Conservation (phyloP, 129 eudicot genomes). For the Helianthus annuus region DNA sequence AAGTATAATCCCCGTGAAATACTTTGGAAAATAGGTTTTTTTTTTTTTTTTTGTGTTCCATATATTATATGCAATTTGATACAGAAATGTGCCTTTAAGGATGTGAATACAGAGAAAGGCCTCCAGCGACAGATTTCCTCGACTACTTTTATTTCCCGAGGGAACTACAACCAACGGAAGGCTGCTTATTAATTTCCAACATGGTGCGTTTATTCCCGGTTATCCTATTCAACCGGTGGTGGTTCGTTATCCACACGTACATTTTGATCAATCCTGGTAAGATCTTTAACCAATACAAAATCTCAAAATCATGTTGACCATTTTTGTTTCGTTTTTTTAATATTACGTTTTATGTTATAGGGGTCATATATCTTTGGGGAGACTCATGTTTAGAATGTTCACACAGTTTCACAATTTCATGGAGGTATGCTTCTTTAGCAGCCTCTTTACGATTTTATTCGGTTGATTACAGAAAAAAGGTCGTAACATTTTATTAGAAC, state of each 20-base stretch:
- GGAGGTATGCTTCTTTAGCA: slow-evolving; percentile 66
- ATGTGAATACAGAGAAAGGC: slow-evolving; percentile 97
- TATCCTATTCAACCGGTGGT: slow-evolving; percentile 90
- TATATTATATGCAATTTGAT: slow-evolving; percentile 74
- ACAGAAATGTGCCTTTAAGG: slow-evolving; percentile 87
- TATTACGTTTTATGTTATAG: slow-evolving; percentile 30
- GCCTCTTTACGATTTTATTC: slow-evolving; percentile 6
- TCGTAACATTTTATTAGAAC: slow-evolving; percentile 7
- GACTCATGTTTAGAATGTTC: slow-evolving; percentile 97
- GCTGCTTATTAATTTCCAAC: slow-evolving; percentile 78
- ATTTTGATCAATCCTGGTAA: slow-evolving; percentile 99
- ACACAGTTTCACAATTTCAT: slow-evolving; percentile 95
- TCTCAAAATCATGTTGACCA: background rate
- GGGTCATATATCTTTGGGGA: slow-evolving; percentile 76
- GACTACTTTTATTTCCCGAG: slow-evolving; percentile 97
- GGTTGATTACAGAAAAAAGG: background rate
- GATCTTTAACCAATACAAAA: slow-evolving; percentile 5
- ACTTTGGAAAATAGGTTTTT: background rate
- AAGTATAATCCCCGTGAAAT: background rate
- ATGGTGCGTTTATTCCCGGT: slow-evolving; percentile 94
- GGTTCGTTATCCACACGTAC: slow-evolving; percentile 92
- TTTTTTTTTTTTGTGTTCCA: slow-evolving; percentile 4
- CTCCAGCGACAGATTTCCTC: slow-evolving; percentile 79
- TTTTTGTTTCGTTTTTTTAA: background rate
- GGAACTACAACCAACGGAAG: slow-evolving; percentile 98